phyloP scores from a whole-genome alignment of 805 yeast genomes.

The Candida tammaniensis region DNA sequence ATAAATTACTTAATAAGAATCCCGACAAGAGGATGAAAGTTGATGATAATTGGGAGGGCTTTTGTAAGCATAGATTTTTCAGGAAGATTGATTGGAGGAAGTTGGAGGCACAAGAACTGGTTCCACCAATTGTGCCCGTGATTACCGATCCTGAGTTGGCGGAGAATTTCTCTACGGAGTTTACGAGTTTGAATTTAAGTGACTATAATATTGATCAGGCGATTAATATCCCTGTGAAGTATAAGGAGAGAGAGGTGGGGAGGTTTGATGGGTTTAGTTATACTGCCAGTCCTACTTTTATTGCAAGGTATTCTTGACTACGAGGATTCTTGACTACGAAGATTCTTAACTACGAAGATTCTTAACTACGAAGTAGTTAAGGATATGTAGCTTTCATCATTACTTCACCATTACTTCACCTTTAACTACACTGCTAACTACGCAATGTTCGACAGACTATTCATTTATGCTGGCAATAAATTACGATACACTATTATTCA shows the following conservation, averaged over 20 bases:
- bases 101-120: conserved; percentile 24
- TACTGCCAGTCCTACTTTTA: conserved; percentile 30
- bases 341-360: too few relatives aligned
- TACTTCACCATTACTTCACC: too few relatives aligned
- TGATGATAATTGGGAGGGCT: conserved; percentile 30
- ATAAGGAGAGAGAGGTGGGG: not conserved
- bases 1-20: conserved; percentile 35
- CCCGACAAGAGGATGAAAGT: conserved; percentile 37
- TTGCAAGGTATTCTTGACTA: too few relatives aligned
- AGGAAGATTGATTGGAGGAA: conserved; percentile 36
- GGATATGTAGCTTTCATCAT: too few relatives aligned
- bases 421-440: too few relatives aligned
- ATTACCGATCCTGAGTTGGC: conserved; percentile 45
- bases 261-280: conserved; percentile 30
- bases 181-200: conserved; percentile 44
- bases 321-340: too few relatives aligned
- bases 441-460: too few relatives aligned
- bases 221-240: conserved; percentile 7
- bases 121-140: conserved; percentile 42
- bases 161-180: conserved; percentile 42
- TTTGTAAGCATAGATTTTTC: conserved; percentile 38
- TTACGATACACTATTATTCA: too few relatives aligned
- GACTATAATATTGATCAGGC: conserved; percentile 16
- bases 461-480: too few relatives aligned
- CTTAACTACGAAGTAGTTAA: too few relatives aligned